Percentiles rank a stretch among this genome's conserved stretches.
phyloP scores from a whole-genome alignment of 2,329 filamentous ascomycete species.

The Lachnellula subtilissima region DNA sequence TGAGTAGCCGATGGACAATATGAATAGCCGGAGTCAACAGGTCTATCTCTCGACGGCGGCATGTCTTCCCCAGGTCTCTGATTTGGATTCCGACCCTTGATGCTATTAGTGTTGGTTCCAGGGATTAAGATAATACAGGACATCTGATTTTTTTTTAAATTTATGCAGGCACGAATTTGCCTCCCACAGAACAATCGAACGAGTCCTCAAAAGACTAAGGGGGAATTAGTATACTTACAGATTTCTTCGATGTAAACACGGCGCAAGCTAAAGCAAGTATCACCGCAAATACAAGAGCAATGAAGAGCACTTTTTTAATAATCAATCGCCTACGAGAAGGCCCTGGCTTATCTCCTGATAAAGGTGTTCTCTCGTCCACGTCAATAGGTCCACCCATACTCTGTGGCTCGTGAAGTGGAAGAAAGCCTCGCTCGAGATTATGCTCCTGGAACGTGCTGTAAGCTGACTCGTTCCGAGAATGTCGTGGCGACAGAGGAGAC shows the following conservation, averaged over 20 bases:
- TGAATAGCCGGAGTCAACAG: conserved; percentile 10
- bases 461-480: conserved; percentile 4
- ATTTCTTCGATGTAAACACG: conserved; percentile 4
- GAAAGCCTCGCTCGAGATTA: conserved; percentile 19
- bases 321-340: conserved; percentile 3
- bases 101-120: not conserved
- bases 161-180: too few relatives aligned
- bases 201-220: too few relatives aligned
- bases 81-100: not conserved
- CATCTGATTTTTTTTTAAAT: too few relatives aligned
- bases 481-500: not conserved
- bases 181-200: too few relatives aligned
- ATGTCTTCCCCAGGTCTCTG: not conserved
- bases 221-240: conserved; percentile 10
- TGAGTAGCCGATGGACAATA: conserved; percentile 22
- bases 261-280: conserved; percentile 7
- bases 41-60: conserved; percentile 5
- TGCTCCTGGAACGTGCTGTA: conserved; percentile 26
- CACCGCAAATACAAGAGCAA: conserved; percentile 17
- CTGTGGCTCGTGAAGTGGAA: conserved; percentile 18
- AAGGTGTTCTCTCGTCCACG: conserved; percentile 21
- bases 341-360: conserved; percentile 11
- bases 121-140: too few relatives aligned
- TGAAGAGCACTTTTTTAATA: conserved; percentile 14
- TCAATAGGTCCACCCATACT: conserved; percentile 27